phyloP scores from a whole-genome alignment of 441 rosid species.

The Aleurites moluccanus region DNA sequence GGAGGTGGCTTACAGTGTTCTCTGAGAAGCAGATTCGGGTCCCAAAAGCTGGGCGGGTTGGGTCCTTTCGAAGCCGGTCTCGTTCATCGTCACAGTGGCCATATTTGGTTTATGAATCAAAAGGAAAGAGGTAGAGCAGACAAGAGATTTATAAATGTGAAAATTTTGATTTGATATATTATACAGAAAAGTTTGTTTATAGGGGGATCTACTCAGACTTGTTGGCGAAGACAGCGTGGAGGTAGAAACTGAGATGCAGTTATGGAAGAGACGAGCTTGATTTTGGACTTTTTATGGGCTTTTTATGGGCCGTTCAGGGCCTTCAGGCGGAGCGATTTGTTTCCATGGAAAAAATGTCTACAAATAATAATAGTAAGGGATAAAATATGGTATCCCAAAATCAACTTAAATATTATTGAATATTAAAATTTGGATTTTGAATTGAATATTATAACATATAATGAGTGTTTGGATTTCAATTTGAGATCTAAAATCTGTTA shows the following conservation, averaged over 20 bases:
- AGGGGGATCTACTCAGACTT: conserved; percentile 1
- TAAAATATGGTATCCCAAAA: no score
- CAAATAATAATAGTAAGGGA: no score
- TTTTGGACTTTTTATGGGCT: neutral
- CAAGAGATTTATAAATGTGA: neutral
- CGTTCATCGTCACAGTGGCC: neutral
- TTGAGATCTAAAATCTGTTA: no score
- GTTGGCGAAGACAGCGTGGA: conserved; percentile 8
- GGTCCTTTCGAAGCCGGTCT: neutral
- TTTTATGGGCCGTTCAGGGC: neutral
- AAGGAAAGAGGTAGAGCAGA: neutral
- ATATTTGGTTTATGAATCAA: neutral
- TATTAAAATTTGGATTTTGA: no score
- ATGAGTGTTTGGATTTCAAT: no score
- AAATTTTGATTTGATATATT: neutral
- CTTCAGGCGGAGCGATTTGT: no score
- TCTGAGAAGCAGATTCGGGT: conserved; percentile 48
- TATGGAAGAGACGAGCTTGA: neutral
- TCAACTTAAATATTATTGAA: no score
- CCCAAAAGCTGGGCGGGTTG: conserved; percentile 24
- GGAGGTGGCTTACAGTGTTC: conserved; percentile 51
- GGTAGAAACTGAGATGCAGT: neutral
- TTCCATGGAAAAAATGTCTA: no score
- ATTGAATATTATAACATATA: no score
- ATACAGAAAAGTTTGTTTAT: neutral